Evolutionary conservation across 164 flowering plant genomes (phyloP).

Genomic region (Magnolia kwangsiensis): DNA sequence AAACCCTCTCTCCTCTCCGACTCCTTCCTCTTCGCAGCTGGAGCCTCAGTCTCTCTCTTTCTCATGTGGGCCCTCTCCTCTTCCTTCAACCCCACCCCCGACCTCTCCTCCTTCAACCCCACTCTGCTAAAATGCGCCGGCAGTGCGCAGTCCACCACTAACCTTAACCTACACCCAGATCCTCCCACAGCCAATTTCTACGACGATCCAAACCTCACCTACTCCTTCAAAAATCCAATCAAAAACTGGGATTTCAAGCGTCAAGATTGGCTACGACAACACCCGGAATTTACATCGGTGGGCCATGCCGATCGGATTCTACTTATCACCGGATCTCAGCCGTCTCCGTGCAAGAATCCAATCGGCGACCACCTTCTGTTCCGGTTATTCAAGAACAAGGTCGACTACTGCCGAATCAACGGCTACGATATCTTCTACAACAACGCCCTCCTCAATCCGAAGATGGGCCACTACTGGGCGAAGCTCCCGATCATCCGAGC

Average conservation of each 20-base stretch:
- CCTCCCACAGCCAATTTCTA: conserved; percentile 20
- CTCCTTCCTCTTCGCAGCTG: no score
- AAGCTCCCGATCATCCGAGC: conserved; percentile 71
- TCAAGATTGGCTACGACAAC: conserved; percentile 26
- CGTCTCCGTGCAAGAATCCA: conserved; percentile 37
- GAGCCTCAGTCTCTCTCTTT: no score
- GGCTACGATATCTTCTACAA: conserved; percentile 52
- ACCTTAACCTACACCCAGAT: neutral
- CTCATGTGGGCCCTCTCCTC: no score
- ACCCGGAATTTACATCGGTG: conserved; percentile 25
- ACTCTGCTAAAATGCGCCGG: no score
- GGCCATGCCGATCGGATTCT: conserved; percentile 23
- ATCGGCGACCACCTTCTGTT: conserved; percentile 46
- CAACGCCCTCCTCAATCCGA: conserved; percentile 45
- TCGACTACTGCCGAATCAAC: conserved; percentile 45
- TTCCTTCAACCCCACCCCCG: no score
- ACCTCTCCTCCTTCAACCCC: no score
- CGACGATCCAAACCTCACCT: conserved; percentile 39
- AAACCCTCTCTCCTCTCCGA: no score
- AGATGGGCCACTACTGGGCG: conserved; percentile 80
- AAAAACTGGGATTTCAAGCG: conserved; percentile 41
- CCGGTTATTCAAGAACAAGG: conserved; percentile 53
- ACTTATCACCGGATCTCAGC: conserved; percentile 30
- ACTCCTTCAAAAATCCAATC: conserved; percentile 26
- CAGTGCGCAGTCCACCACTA: no score